Percentiles rank a stretch among this genome's conserved stretches.
Conservation (phyloP, 192 early-diverging fungal genomes). For the Pilobolus umbonatus region DNA sequence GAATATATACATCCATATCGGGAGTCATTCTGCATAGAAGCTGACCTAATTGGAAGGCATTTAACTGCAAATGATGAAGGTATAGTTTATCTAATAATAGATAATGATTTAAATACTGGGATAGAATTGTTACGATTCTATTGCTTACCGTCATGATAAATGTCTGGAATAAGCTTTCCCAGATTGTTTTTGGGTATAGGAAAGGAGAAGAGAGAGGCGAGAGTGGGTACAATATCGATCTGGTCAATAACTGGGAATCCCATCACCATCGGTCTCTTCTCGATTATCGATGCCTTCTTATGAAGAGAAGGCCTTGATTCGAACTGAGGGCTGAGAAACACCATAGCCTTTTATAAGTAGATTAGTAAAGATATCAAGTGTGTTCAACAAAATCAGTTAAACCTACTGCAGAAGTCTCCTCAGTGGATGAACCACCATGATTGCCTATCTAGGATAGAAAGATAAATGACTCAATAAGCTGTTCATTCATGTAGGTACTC, state of each 20-base stretch:
- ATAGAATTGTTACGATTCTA: background rate
- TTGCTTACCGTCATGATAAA: slow-evolving; percentile 52
- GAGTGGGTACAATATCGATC: slow-evolving; percentile 86
- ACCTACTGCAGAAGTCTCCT: slow-evolving; percentile 51
- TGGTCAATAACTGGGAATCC: slow-evolving; percentile 68
- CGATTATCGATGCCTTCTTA: slow-evolving; percentile 5
- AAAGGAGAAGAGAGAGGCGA: slow-evolving; percentile 74
- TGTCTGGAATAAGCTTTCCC: slow-evolving; percentile 77
- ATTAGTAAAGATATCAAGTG: background rate
- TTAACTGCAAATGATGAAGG: slow-evolving; percentile 55
- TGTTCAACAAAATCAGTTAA: slow-evolving; percentile 5
- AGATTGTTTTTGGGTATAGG: slow-evolving; percentile 94
- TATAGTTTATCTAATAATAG: background rate
- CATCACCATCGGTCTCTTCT: slow-evolving; percentile 20
- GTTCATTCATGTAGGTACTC: background rate
- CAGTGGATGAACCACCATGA: slow-evolving; percentile 52
- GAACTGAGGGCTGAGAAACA: slow-evolving; percentile 48
- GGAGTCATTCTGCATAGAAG: slow-evolving; percentile 22
- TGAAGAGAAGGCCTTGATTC: slow-evolving; percentile 17
- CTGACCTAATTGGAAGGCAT: slow-evolving; percentile 53
- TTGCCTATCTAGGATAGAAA: slow-evolving; percentile 43
- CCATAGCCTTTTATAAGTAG: slow-evolving; percentile 25
- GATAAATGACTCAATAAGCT: background rate
- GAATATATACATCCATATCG: background rate
- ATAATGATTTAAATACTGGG: background rate